Evolutionary conservation across 371 early-diverging fungal genomes (phyloP).

Genomic region (Mucor piriformis): DNA sequence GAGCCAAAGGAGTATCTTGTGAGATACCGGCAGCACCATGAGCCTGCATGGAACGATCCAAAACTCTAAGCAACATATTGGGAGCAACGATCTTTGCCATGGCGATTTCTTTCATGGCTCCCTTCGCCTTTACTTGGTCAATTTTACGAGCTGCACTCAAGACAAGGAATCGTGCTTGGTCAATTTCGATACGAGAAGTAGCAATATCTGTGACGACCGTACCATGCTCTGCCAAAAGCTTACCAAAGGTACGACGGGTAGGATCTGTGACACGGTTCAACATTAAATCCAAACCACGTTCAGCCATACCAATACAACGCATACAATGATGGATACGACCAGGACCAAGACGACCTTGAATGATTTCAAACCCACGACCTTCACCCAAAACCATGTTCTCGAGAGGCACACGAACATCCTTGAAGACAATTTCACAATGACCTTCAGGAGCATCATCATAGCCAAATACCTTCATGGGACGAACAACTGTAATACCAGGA

Average conservation of each 20-base stretch:
- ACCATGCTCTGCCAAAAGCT: constrained; percentile 79
- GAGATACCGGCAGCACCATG: constrained; percentile 91
- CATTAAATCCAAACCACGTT: constrained; percentile 88
- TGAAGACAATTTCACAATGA: constrained; percentile 91
- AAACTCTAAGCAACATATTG: constrained; percentile 67
- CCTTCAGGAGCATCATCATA: constrained; percentile 96
- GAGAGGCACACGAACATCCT: constrained; percentile 85
- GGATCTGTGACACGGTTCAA: constrained; percentile 84
- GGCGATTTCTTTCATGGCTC: constrained; percentile 89
- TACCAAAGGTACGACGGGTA: constrained; percentile 86
- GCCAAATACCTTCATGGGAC: constrained; percentile 90
- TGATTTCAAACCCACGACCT: constrained; percentile 96
- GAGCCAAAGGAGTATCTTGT: constrained; percentile 85
- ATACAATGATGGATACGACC: constrained; percentile 85
- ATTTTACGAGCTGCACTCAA: constrained; percentile 89
- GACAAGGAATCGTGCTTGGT: constrained; percentile 88
- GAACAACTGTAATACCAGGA: constrained; percentile 82
- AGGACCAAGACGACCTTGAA: constrained; percentile 95
- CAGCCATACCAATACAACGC: constrained; percentile 94
- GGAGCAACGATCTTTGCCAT: constrained; percentile 93
- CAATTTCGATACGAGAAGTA: constrained; percentile 86
- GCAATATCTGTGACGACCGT: constrained; percentile 82
- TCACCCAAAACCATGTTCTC: constrained; percentile 91
- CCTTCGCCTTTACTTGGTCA: constrained; percentile 85
- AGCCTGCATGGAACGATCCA: constrained; percentile 91